Evolutionary conservation across 1,284 basidiomycete species (phyloP).

Genomic region (Irpex rosettiformis): DNA sequence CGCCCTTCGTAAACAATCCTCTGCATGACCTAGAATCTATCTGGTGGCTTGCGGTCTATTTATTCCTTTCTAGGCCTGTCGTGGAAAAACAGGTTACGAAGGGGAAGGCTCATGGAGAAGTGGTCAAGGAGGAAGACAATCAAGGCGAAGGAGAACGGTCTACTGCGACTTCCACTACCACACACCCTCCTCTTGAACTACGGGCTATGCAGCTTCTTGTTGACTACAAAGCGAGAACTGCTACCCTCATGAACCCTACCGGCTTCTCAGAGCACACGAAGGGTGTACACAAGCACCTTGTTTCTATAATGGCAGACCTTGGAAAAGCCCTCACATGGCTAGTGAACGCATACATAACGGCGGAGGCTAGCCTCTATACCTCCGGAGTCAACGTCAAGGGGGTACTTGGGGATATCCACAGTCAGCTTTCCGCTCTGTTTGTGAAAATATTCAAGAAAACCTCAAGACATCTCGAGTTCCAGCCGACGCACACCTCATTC

Average conservation of each 20-base stretch:
- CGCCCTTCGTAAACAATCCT: neutral
- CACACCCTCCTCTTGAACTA: neutral
- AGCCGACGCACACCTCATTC: neutral
- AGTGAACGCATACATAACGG: neutral
- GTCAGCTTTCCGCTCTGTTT: too few species aligned
- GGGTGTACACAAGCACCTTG: neutral
- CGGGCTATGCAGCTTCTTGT: neutral
- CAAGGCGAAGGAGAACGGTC: too few species aligned
- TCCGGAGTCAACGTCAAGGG: neutral
- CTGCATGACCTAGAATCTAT: constrained; percentile 4
- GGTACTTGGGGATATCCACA: neutral
- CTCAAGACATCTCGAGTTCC: neutral
- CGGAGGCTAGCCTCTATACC: neutral
- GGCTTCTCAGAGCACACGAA: neutral
- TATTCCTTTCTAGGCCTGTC: neutral
- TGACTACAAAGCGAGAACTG: neutral
- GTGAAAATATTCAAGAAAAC: neutral
- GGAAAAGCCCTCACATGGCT: neutral
- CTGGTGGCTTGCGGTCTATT: neutral
- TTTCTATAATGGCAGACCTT: neutral
- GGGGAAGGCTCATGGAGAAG: too few species aligned
- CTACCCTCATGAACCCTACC: neutral
- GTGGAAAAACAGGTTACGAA: too few species aligned
- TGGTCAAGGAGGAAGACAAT: too few species aligned
- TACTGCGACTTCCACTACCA: too few species aligned